Evolutionary conservation across 164 flowering plant genomes (phyloP).

Genomic region (Dillenia turbinata): DNA sequence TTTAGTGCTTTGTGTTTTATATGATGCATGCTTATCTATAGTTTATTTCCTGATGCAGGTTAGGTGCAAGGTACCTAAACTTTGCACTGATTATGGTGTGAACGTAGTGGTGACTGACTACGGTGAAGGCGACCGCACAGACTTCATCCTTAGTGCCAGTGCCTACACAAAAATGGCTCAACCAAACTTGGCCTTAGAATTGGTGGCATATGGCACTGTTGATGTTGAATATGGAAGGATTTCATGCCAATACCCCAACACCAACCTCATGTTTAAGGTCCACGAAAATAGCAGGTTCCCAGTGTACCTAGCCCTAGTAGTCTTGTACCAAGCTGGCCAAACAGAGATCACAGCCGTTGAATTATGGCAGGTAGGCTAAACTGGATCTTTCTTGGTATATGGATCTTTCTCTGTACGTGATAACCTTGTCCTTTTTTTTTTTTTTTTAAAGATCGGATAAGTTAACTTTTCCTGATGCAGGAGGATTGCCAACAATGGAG

Average conservation of each 20-base stretch:
- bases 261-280: slow-evolving; percentile 53
- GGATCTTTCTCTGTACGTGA: background rate
- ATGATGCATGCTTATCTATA: background rate
- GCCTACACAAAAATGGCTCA: slow-evolving; percentile 55
- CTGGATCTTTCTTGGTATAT: background rate
- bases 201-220: slow-evolving; percentile 64
- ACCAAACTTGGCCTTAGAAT: slow-evolving; percentile 27
- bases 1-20: too few species aligned
- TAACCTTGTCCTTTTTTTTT: background rate
- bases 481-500: slow-evolving; percentile 69
- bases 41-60: slow-evolving; percentile 36
- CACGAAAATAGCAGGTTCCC: slow-evolving; percentile 63
- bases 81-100: slow-evolving; percentile 58
- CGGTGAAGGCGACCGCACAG: slow-evolving; percentile 76
- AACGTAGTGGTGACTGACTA: slow-evolving; percentile 69
- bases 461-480: slow-evolving; percentile 22
- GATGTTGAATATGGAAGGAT: slow-evolving; percentile 61
- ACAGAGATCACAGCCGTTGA: slow-evolving; percentile 53
- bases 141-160: slow-evolving; percentile 66
- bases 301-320: slow-evolving; percentile 56
- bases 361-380: slow-evolving; percentile 57
- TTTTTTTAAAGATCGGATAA: background rate
- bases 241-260: slow-evolving; percentile 50
- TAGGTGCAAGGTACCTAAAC: slow-evolving; percentile 51
- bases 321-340: slow-evolving; percentile 52